phyloP scores from a whole-genome alignment of 139 green algal genomes.

The Tetradesmus lagerheimii region DNA sequence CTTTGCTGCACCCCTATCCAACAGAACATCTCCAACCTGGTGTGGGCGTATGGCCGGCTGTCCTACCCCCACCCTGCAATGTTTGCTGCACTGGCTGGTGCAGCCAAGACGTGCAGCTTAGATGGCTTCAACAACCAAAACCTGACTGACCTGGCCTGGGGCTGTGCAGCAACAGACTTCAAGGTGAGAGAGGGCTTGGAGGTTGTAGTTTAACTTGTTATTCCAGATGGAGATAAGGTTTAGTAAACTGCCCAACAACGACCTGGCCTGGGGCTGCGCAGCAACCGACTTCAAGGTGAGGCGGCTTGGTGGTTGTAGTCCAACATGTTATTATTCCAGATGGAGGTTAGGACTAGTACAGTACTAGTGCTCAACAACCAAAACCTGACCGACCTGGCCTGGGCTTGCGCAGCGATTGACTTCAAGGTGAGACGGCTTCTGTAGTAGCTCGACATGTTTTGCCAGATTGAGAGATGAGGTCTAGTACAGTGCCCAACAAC shows the following conservation, averaged over 20 bases:
- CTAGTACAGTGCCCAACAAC: too few species aligned
- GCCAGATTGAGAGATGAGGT: too few species aligned
- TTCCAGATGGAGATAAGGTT: too few species aligned
- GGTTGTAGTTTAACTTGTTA: too few species aligned
- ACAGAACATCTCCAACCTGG: slow-evolving; percentile 40
- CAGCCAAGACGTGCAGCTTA: background rate
- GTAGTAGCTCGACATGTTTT: too few species aligned
- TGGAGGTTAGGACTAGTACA: too few species aligned
- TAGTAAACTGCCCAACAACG: too few species aligned
- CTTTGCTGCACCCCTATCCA: background rate
- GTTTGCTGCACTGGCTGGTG: slow-evolving; percentile 7
- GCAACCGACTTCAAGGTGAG: too few species aligned
- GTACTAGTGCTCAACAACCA: slow-evolving; percentile 25
- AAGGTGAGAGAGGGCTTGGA: too few species aligned
- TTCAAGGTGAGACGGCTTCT: slow-evolving; percentile 23
- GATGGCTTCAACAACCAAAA: slow-evolving; percentile 42
- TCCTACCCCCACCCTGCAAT: background rate
- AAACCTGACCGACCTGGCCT: slow-evolving; percentile 45
- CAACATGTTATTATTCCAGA: too few species aligned
- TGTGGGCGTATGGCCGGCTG: slow-evolving; percentile 19
- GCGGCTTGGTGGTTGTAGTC: too few species aligned
- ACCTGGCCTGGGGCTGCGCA: background rate
- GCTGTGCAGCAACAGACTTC: background rate
- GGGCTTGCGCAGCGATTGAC: background rate
- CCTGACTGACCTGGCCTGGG: slow-evolving; percentile 45